Percentiles rank a stretch among this genome's conserved stretches.
Evolutionary conservation across 2,329 filamentous ascomycete species (phyloP).

Genomic region (Cytospora chrysosperma): DNA sequence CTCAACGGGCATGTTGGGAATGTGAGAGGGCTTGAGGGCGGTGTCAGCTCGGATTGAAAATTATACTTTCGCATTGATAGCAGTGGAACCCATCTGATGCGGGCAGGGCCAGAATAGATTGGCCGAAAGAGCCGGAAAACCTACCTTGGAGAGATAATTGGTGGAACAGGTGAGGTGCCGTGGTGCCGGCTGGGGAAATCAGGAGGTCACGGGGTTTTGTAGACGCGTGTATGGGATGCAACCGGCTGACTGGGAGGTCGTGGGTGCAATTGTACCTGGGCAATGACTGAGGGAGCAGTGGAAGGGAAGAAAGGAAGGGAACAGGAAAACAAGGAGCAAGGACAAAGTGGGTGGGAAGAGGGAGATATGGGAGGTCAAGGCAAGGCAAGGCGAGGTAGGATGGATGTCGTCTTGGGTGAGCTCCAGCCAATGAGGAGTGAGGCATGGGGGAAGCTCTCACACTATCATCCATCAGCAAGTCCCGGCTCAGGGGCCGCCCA

Average conservation of each 20-base stretch:
- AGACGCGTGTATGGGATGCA: conserved; percentile 14
- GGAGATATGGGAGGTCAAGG: conserved; percentile 29
- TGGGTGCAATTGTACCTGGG: conserved; percentile 5
- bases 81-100: background rate
- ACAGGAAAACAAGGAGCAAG: conserved; percentile 12
- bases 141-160: conserved; percentile 17
- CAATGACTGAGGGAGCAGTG: background rate
- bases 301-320: conserved; percentile 11
- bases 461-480: conserved; percentile 16
- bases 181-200: conserved; percentile 6
- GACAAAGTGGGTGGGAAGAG: conserved; percentile 26
- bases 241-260: conserved; percentile 5
- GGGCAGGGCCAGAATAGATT: background rate
- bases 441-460: conserved; percentile 27
- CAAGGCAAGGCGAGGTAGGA: conserved; percentile 20
- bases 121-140: background rate
- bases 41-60: conserved; percentile 10
- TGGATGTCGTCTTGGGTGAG: conserved; percentile 27
- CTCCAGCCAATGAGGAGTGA: conserved; percentile 31
- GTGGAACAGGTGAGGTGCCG: conserved; percentile 18
- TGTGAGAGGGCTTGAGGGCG: background rate
- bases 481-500: conserved; percentile 10
- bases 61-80: background rate
- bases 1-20: conserved; percentile 51
- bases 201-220: conserved; percentile 9